Evolutionary conservation across 2,329 filamentous ascomycete species (phyloP), one percentile per base, ranked within the genome.

Genomic region (Ophiostoma sp.): DNA sequence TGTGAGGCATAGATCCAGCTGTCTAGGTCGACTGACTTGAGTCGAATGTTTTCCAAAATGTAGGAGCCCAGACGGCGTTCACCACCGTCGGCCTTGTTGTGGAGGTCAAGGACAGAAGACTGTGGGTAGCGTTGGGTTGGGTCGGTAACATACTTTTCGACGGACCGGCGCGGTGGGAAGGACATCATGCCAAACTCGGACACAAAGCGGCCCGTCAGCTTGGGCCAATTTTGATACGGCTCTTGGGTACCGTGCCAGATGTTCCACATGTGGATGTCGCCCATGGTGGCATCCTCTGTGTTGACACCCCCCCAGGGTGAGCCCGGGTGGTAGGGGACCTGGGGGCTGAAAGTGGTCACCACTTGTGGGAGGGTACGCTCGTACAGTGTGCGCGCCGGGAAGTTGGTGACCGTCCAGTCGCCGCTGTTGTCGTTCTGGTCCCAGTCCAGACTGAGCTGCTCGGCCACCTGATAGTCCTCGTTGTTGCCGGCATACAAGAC

Each of bases 131-230:
- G 88, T 78, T 98, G 93, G 0, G 89, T 87, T 69, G 93, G 89
- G 69, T 92, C 87, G 71, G 87, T 87, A 68, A 97, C 88, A 80
- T 89, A 97, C n/a, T 89, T 86, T 74, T 95, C 92, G 78, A 98
- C 94, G 0, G 95, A 97, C 77, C 91, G 89, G 78, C 96, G 89
- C 75, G 90, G 90, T 0, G 95, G 95, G 80, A 97, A 97, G 0
- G 93, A 93, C 81, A 97, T 90, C 94, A 98, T 97, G 75, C 95
- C 95, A 78, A 98, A 98, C 80, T 98, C 95, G 72, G 93, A 95
- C 73, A 97, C 95, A 82, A 98, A 98, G 0, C 95, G 90, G 1
- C 95, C 95, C n/a, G 90, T 89, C 0, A 98, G 88, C 75, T 91
- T 91, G 81, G 95, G 93, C 76, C 95, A 97, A 77, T 95, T 91